Percentiles rank a stretch among this genome's conserved stretches.
Conservation (phyloP, 2,329 filamentous ascomycete genomes). For the Mycosphaerella sp. region DNA sequence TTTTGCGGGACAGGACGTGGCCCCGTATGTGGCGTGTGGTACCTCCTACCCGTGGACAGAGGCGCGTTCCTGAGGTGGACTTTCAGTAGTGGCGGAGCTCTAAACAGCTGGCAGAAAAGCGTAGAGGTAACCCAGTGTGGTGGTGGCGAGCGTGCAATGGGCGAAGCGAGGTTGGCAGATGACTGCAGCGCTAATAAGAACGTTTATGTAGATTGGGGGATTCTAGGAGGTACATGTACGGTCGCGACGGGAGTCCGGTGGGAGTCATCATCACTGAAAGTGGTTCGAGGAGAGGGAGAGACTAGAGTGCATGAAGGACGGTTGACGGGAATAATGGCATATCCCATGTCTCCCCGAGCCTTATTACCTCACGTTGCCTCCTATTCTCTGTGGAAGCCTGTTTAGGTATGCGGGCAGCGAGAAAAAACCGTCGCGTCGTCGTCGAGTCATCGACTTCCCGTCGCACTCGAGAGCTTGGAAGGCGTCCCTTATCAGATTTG, state of each 20-base stretch:
- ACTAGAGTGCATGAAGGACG: no score
- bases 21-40: neutral
- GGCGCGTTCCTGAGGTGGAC: neutral
- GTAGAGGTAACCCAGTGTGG: neutral
- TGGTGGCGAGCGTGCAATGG: neutral
- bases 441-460: neutral
- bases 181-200: neutral
- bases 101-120: neutral
- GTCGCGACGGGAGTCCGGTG: neutral
- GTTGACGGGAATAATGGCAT: neutral
- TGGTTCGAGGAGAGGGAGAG: neutral
- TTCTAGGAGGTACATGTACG: neutral
- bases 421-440: neutral
- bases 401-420: neutral
- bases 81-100: neutral
- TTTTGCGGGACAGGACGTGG: constrained; percentile 11
- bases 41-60: neutral
- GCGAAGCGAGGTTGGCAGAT: constrained; percentile 6
- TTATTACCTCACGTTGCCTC: no score
- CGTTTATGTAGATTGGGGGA: no score
- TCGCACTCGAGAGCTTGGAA: neutral
- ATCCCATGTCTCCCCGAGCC: neutral
- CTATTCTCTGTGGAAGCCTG: neutral
- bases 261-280: neutral
- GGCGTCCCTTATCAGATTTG: no score